Base-by-base conservation (phyloP, 768 basidiomycete species). In the Dentipellis fragilis region DNA sequence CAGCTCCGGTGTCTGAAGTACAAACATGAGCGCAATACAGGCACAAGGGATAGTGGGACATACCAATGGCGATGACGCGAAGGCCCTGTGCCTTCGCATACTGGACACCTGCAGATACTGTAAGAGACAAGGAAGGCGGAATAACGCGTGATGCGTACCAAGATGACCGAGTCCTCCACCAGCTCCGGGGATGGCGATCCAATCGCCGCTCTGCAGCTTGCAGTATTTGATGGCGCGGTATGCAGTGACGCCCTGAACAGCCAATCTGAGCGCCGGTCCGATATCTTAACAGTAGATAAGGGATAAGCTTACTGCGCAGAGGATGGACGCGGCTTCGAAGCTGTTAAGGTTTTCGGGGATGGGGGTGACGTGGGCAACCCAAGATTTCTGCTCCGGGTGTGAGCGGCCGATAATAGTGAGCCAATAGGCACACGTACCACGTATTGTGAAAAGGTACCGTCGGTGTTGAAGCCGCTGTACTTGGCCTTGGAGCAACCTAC, bases 161-260 rank as follows among this genome's bases (percentile, higher is more conserved):
- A 94, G 77, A 71, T 91, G 87, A 8, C 90, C 91, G 35, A 92
- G 81, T 12, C 90, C 89, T 55, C 87, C 87, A 3, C 87, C 88
- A 2, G 87, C 88, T 46, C 88, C 88, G 10, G 86, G 83, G 49
- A 92, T 71, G 19, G 83, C 84, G 57, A 89, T 73, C 81, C 82
- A 89, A 54, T 94, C 81, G 34, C 89, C 87, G 8, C 82, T 77
- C 29, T 69, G 73, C 7, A 81, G 76, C 54, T 79, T 71, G 52
- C 80, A 78, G 66, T 85, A 76, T 68, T 93, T 93, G 62, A 94
- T 71, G 0, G 89, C 92, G 56, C 88, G 85, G 65, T 91, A 94
- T 1, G 89, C 88, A 2, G 92, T 93, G 19, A 94, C 73, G 48
- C 88, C 89, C 84, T 85, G 40, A 22, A n/a, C 10, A 57, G 10